phyloP scores from a whole-genome alignment of 2,329 filamentous ascomycete genomes.

The Penicillium sclerotiorum region DNA sequence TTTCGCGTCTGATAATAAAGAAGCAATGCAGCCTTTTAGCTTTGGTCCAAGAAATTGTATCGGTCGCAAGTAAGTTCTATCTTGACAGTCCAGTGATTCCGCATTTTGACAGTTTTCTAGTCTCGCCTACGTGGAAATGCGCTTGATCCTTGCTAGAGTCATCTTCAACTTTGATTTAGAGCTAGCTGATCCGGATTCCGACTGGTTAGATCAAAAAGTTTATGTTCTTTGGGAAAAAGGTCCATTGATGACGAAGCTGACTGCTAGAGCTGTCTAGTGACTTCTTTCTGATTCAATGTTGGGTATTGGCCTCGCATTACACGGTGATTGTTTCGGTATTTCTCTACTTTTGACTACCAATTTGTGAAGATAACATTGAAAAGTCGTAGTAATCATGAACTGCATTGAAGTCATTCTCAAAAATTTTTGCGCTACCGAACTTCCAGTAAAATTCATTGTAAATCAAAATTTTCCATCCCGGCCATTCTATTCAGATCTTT shows the following conservation, averaged over 20 bases:
- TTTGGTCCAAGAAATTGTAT: conserved; percentile 30
- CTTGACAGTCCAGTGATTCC: not conserved
- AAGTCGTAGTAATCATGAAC: no score
- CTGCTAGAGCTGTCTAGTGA: not conserved
- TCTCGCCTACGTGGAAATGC: conserved; percentile 11
- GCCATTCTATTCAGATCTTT: not conserved
- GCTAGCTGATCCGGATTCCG: not conserved
- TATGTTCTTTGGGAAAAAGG: conserved; percentile 9
- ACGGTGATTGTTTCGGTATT: no score
- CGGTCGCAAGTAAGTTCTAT: conserved; percentile 15
- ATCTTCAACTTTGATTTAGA: conserved; percentile 6
- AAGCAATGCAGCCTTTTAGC: conserved; percentile 30
- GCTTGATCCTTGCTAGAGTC: conserved; percentile 6
- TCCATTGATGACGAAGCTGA: conserved; percentile 1
- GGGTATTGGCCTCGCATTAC: no score
- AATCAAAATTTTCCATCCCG: no score
- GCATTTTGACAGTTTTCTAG: not conserved
- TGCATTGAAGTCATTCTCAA: no score
- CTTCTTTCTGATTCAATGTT: no score
- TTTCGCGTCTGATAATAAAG: conserved; percentile 31
- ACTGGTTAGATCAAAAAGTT: conserved; percentile 4
- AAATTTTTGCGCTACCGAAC: no score
- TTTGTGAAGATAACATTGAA: no score
- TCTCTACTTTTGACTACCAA: no score
- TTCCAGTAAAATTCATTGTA: no score